phyloP scores from a whole-genome alignment of 1,284 basidiomycete genomes.

The Puccinia horiana region DNA sequence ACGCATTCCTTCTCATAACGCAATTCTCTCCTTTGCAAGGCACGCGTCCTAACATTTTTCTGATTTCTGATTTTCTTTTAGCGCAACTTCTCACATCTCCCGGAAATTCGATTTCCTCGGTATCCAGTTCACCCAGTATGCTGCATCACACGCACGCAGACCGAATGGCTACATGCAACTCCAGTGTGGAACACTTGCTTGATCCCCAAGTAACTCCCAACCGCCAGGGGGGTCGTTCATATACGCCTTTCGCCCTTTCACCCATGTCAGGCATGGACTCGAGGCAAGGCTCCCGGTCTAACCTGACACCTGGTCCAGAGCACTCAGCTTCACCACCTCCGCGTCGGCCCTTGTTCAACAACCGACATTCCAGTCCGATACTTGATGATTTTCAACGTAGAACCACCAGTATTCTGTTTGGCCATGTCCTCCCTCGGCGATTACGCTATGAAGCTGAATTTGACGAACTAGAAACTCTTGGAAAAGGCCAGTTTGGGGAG shows the following conservation, averaged over 20 bases:
- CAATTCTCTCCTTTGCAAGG: not conserved
- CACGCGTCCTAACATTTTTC: not conserved
- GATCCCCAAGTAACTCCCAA: constrained; percentile 47
- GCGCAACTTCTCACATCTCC: constrained; percentile 43
- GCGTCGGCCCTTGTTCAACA: constrained; percentile 2
- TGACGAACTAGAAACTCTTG: constrained; percentile 26
- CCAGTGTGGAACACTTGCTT: constrained; percentile 5
- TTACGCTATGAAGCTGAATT: constrained; percentile 29
- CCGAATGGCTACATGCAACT: not conserved
- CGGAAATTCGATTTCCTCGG: constrained; percentile 37
- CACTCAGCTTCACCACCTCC: constrained; percentile 8
- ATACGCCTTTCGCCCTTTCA: constrained; percentile 17
- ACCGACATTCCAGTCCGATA: constrained; percentile 19
- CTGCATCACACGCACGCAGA: not conserved
- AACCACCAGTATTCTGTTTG: not conserved
- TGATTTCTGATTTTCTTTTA: not conserved
- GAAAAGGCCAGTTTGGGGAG: constrained; percentile 43
- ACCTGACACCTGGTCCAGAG: constrained; percentile 11
- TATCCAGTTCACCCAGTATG: constrained; percentile 38
- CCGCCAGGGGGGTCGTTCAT: constrained; percentile 25
- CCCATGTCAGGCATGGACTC: not conserved
- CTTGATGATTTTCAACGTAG: not conserved
- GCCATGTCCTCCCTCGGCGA: not conserved
- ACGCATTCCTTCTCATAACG: not conserved
- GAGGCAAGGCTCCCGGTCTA: not conserved